Percentiles rank a stretch among this genome's conserved stretches.
These are phyloP conservation scores for Colletotrichum acutatum DNA, from an alignment of 2,329 filamentous ascomycete genomes.

Conservation along the genomic window DNA sequence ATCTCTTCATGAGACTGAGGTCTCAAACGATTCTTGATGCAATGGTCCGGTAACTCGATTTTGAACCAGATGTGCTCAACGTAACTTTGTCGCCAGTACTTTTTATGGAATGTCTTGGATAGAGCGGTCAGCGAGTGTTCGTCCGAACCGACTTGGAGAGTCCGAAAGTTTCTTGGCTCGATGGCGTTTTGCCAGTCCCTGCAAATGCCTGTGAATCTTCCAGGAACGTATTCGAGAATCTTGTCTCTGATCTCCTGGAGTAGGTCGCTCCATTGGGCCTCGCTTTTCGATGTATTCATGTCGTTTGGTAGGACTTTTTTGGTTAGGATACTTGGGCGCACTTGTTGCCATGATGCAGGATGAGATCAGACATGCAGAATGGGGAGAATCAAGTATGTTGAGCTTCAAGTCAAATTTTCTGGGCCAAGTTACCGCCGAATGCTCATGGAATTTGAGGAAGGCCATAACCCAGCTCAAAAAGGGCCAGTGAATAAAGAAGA, in stretches of 20 bases:
- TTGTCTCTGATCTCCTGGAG: background rate
- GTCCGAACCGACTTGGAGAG: background rate
- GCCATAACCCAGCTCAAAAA: background rate
- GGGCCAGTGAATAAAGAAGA: background rate
- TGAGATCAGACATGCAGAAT: too few species aligned
- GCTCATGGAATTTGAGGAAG: background rate
- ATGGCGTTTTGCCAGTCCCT: background rate
- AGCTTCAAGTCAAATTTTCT: background rate
- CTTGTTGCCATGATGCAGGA: too few species aligned
- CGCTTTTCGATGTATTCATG: too few species aligned
- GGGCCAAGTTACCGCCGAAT: background rate
- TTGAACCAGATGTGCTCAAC: background rate
- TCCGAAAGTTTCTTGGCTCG: background rate
- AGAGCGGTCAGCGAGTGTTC: background rate
- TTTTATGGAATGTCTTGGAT: background rate
- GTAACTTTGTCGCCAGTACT: background rate
- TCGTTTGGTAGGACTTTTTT: too few species aligned
- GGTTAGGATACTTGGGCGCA: too few species aligned
- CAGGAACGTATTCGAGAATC: background rate
- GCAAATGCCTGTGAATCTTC: background rate
- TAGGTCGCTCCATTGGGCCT: background rate
- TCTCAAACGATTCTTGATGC: background rate
- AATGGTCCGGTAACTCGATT: background rate
- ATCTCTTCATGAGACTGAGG: background rate
- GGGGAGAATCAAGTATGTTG: background rate